Evolutionary conservation across 768 basidiomycete genomes (phyloP).

Genomic region (Agaricus sinodeliciosus): DNA sequence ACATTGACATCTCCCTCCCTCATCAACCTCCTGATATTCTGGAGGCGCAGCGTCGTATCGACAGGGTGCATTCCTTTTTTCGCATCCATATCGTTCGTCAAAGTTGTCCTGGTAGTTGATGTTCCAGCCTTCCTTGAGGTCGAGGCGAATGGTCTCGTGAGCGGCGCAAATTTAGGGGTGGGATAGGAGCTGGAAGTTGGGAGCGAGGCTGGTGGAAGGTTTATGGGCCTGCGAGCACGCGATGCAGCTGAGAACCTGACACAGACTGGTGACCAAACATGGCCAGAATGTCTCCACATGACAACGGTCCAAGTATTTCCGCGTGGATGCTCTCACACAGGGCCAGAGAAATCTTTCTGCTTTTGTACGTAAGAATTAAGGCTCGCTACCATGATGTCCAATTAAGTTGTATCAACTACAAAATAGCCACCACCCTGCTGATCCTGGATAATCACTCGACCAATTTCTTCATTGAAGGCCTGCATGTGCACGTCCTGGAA

Average conservation of each 20-base stretch:
- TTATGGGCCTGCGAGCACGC: neutral
- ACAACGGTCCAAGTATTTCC: neutral
- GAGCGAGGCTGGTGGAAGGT: neutral
- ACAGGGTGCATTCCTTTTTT: conserved; percentile 36
- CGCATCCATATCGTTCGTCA: conserved; percentile 27
- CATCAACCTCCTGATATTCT: conserved; percentile 67
- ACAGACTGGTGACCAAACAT: conserved; percentile 4
- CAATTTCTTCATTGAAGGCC: too few species aligned
- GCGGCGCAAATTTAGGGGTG: neutral
- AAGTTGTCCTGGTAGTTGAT: neutral
- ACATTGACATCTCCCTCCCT: conserved; percentile 38
- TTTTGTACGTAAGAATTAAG: too few species aligned
- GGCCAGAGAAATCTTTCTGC: too few species aligned
- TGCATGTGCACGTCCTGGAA: too few species aligned
- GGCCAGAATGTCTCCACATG: conserved; percentile 10
- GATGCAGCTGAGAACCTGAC: neutral
- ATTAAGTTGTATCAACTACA: too few species aligned
- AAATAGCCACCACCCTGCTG: too few species aligned
- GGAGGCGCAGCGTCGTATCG: conserved; percentile 57
- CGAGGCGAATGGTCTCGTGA: neutral
- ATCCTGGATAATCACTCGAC: too few species aligned
- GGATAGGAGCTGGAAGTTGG: too few species aligned
- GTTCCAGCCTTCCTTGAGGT: neutral
- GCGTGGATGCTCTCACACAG: too few species aligned
- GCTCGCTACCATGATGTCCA: too few species aligned